phyloP scores from a whole-genome alignment of 2,329 filamentous ascomycete species.

The Trichophyton rubrum region DNA sequence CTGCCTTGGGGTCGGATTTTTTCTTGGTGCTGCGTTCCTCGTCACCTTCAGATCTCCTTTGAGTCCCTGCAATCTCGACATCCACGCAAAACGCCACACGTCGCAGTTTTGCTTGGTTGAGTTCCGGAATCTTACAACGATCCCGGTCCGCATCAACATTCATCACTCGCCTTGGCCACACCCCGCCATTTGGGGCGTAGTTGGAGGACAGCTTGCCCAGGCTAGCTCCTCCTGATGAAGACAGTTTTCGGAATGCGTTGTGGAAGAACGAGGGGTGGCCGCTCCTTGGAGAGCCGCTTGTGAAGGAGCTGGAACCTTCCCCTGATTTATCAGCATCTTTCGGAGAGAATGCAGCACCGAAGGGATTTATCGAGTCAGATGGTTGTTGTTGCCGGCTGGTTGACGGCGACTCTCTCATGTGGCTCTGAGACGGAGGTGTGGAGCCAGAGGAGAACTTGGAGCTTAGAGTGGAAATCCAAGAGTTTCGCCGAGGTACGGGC shows the following conservation, averaged over 20 bases:
- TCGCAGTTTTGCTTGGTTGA: conserved; percentile 68
- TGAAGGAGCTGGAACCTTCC: conserved; percentile 21
- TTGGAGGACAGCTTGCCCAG: conserved; percentile 42
- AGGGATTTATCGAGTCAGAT: conserved; percentile 29
- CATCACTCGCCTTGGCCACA: conserved; percentile 54
- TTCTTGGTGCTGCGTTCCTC: conserved; percentile 28
- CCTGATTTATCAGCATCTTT: conserved; percentile 33
- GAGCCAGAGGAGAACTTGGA: conserved; percentile 68
- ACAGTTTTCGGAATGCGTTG: conserved; percentile 69
- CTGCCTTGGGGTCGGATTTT: conserved; percentile 5
- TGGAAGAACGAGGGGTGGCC: conserved; percentile 61
- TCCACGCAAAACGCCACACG: conserved; percentile 93
- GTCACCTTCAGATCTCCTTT: conserved; percentile 56
- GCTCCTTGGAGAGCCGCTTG: conserved; percentile 58
- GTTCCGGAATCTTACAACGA: conserved; percentile 63
- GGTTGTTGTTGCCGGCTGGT: conserved; percentile 18
- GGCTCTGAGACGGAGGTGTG: conserved; percentile 29
- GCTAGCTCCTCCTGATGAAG: conserved; percentile 47
- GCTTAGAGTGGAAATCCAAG: conserved; percentile 88
- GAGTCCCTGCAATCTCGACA: conserved; percentile 85
- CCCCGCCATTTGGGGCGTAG: conserved; percentile 38
- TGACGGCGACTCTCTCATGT: conserved; percentile 18
- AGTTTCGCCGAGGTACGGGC: conserved; percentile 43
- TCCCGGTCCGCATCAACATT: conserved; percentile 74
- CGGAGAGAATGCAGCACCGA: conserved; percentile 31